Evolutionary conservation across 305 asterid species (phyloP).

Genomic region (Fraxinus baroniana): DNA sequence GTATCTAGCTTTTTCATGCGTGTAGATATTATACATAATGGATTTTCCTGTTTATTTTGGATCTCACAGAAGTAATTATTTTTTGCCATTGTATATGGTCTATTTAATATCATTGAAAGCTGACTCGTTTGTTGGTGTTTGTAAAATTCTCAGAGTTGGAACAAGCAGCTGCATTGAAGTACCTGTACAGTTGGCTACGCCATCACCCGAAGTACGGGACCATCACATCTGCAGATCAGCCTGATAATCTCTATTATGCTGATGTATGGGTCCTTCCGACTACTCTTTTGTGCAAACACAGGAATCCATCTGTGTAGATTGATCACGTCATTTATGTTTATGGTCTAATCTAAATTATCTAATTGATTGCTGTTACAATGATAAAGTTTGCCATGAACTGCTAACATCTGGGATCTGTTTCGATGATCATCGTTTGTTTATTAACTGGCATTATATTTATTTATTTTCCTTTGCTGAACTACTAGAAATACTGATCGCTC

Average conservation of each 20-base stretch:
- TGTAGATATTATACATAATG: not conserved
- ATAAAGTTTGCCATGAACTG: not conserved
- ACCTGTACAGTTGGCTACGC: conserved; percentile 87
- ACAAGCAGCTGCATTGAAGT: conserved; percentile 90
- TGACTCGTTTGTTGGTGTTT: conserved; percentile 15
- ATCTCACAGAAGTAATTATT: not conserved
- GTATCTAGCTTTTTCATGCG: not conserved
- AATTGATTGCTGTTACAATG: conserved; percentile 10
- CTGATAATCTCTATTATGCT: conserved; percentile 73
- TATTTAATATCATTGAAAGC: conserved; percentile 5
- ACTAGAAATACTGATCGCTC: not conserved
- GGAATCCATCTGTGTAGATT: not conserved
- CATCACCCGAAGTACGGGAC: conserved; percentile 85
- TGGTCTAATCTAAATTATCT: not conserved
- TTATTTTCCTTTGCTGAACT: not conserved
- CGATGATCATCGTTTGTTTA: not conserved
- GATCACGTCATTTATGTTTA: not conserved
- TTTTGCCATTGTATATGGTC: not conserved
- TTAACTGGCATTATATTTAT: not conserved
- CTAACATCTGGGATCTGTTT: not conserved
- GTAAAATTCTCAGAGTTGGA: conserved; percentile 74
- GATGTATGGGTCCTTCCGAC: conserved; percentile 59
- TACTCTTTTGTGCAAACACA: not conserved
- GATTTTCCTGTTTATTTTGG: not conserved
- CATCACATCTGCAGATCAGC: conserved; percentile 66